Base-by-base conservation (phyloP, 2,329 filamentous ascomycete species). In the Lachnellula hyalina region DNA sequence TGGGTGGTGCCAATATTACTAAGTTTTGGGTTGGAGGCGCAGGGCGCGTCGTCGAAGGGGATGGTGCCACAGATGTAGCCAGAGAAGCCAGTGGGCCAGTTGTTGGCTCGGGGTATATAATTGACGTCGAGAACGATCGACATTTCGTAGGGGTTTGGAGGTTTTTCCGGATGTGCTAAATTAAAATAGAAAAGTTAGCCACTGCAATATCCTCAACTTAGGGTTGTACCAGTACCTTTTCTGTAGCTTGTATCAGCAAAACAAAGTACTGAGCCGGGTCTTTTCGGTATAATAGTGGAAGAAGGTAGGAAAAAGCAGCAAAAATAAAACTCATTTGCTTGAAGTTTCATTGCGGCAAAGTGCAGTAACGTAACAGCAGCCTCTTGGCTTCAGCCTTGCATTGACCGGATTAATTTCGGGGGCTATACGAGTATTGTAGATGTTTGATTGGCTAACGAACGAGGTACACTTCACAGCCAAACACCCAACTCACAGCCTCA, bases 1-100 rank as follows among this genome's bases (percentile, higher is more conserved):
- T 17, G 19, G 6, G 4, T 40, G 15, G 4, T 7, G 9, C 44
- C 50, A 36, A 23, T 53, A 17, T 46, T 38, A 12, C 38, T 34
- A 2, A n/a, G 15, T 12, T 6, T 38, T 21, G 19, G 41, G 41
- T 23, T 11, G 41, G n/a, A 38, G 11, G 32, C 17, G 28, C 50
- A 52, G 12, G 50, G 12, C 17, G 50, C 50, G 17, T 52, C 42
- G 32, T 21, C 38, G 23, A n/a, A 36, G 4, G 50, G 50, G 32
- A 52, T 38, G 3, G 50, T 52, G 7, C 41, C 50, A 19, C 50
- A 52, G n/a, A 52, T 15, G 25, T 46, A 52, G 17, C 50, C 42
- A 9, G 50, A 38, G 9, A 23, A 21, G 28, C 32, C 50, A 12
- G 8, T 38, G 14, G 50, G 50, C 50, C 50, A 52, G 28, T 52